These are phyloP conservation scores for Pythium inflatum DNA, from an alignment of 352 stramenopile genomes.

Conservation along the genomic window DNA sequence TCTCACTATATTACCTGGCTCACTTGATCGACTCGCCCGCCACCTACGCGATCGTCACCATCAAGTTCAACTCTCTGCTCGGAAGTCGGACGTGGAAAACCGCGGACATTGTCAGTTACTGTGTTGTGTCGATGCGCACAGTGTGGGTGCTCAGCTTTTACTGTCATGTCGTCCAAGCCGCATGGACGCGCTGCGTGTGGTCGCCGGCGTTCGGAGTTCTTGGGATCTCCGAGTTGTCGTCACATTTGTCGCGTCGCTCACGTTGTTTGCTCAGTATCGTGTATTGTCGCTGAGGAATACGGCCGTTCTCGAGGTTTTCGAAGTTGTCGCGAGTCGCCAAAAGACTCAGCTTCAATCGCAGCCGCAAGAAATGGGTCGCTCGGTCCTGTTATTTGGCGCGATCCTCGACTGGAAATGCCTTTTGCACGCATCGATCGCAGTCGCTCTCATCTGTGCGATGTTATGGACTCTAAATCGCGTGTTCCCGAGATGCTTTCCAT, in stretches of 20 bases:
- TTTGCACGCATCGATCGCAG: too few species aligned
- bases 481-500: background rate
- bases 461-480: conserved; percentile 2
- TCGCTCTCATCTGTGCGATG: too few species aligned
- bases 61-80: conserved; percentile 30
- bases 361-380: conserved; percentile 1
- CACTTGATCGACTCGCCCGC: conserved; percentile 37
- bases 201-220: conserved; percentile 23
- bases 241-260: conserved; percentile 30
- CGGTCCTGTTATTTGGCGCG: conserved; percentile 11
- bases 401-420: conserved; percentile 21
- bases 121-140: conserved; percentile 38
- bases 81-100: conserved; percentile 19
- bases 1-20: conserved; percentile 38
- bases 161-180: conserved; percentile 20
- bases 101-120: conserved; percentile 32
- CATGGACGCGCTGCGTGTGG: conserved; percentile 17
- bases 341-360: background rate
- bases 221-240: conserved; percentile 31
- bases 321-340: conserved; percentile 7
- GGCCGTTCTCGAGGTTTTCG: conserved; percentile 9
- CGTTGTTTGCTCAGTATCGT: conserved; percentile 17
- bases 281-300: conserved; percentile 10
- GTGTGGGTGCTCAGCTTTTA: conserved; percentile 33
- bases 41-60: conserved; percentile 32